Percentiles rank a stretch among this genome's conserved stretches.
These are phyloP conservation scores for Myxozyma neglecta DNA, from an alignment of 805 yeast species.

Conservation along the genomic window DNA sequence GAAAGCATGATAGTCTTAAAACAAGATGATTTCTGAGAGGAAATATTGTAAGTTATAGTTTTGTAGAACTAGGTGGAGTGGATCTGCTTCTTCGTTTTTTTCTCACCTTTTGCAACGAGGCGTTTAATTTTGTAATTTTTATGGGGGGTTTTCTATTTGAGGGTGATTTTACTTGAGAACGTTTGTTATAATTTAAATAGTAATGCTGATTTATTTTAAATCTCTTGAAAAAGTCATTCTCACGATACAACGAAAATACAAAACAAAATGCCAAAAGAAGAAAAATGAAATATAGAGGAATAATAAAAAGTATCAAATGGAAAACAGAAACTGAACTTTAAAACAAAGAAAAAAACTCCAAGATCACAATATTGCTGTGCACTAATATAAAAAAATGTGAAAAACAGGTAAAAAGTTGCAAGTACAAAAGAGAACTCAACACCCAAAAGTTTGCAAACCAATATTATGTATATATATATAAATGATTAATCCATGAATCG, in stretches of 20 bases:
- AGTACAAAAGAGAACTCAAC: no score
- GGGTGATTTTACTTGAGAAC: not conserved
- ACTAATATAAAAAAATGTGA: no score
- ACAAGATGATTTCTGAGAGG: no score
- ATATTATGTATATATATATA: not conserved
- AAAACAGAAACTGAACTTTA: not conserved
- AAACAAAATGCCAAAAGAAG: not conserved
- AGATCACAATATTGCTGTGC: no score
- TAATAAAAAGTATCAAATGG: not conserved
- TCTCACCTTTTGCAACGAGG: no score
- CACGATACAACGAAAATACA: not conserved
- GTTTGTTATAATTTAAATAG: not conserved
- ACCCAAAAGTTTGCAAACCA: not conserved
- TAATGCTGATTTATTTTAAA: not conserved
- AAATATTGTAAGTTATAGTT: no score
- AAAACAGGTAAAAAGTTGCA: no score
- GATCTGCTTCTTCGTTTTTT: no score
- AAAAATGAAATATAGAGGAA: not conserved
- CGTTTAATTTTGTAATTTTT: no score
- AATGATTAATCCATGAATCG: slow-evolving; percentile 9
- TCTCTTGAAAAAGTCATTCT: not conserved
- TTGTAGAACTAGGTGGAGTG: no score
- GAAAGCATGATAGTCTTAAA: not conserved
- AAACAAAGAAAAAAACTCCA: not conserved
- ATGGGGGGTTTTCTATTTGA: not conserved